Conservation (phyloP, 805 yeast genomes). For the Metschnikowia amazonensis region DNA sequence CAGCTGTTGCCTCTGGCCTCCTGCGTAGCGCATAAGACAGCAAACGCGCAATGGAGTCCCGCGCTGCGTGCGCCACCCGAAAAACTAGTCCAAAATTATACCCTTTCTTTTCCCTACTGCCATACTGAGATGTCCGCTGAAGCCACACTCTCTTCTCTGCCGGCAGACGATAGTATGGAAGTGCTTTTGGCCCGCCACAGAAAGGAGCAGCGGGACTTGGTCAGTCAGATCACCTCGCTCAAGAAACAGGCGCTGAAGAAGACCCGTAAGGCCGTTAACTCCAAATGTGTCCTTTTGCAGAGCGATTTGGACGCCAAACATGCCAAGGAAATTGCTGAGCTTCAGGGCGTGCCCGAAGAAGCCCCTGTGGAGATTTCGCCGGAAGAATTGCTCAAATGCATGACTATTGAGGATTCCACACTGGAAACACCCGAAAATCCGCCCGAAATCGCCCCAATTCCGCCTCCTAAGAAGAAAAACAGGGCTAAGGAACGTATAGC, state of each 20-base stretch:
- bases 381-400: constrained; percentile 48
- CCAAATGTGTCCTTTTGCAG: constrained; percentile 59
- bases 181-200: constrained; percentile 58
- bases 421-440: no score
- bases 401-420: constrained; percentile 5
- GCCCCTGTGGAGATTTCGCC: constrained; percentile 49
- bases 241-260: constrained; percentile 83
- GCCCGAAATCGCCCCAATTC: background rate
- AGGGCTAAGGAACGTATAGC: constrained; percentile 83
- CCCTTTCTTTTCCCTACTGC: background rate
- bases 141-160: background rate
- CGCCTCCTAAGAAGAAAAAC: constrained; percentile 51
- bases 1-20: background rate
- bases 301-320: constrained; percentile 53
- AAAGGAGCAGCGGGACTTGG: constrained; percentile 63
- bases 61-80: constrained; percentile 3
- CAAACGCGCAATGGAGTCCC: constrained; percentile 1
- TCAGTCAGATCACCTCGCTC: constrained; percentile 65
- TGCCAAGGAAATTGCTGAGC: constrained; percentile 42
- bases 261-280: constrained; percentile 61
- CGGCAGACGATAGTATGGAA: constrained; percentile 27
- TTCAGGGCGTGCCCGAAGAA: constrained; percentile 9
- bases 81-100: background rate
- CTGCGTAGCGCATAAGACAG: constrained; percentile 1
- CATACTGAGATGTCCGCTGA: background rate